Conservation (phyloP, 257 asterid genomes). For the Voacanga thouarsii region DNA sequence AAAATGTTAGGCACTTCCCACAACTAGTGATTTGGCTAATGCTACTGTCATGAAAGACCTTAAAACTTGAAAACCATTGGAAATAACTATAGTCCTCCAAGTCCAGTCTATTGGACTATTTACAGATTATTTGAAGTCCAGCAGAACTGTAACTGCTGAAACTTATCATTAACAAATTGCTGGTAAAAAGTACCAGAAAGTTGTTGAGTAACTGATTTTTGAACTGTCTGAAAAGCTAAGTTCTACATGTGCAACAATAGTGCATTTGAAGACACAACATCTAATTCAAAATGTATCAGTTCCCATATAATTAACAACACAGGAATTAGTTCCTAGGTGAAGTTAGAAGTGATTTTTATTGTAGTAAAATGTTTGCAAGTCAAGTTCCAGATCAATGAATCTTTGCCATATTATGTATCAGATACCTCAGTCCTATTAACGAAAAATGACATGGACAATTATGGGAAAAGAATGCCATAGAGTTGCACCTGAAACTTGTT, state of each 20-base stretch:
- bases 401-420: not conserved
- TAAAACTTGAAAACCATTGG: no score
- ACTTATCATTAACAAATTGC: no score
- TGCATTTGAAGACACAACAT: not conserved
- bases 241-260: not conserved
- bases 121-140: no score
- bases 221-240: not conserved
- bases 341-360: not conserved
- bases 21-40: no score
- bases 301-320: not conserved
- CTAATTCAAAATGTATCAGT: not conserved
- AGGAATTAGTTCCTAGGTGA: not conserved
- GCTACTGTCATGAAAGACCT: no score
- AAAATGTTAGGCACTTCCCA: no score
- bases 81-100: no score
- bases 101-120: no score
- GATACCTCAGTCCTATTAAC: not conserved
- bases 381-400: not conserved
- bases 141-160: no score
- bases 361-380: not conserved
- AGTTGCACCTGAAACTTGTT: slow-evolving; percentile 51
- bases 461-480: not conserved
- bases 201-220: no score
- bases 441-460: not conserved
- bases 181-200: no score